Evolutionary conservation across 805 yeast species (phyloP).

Genomic region (Tetrapisispora phaffii): DNA sequence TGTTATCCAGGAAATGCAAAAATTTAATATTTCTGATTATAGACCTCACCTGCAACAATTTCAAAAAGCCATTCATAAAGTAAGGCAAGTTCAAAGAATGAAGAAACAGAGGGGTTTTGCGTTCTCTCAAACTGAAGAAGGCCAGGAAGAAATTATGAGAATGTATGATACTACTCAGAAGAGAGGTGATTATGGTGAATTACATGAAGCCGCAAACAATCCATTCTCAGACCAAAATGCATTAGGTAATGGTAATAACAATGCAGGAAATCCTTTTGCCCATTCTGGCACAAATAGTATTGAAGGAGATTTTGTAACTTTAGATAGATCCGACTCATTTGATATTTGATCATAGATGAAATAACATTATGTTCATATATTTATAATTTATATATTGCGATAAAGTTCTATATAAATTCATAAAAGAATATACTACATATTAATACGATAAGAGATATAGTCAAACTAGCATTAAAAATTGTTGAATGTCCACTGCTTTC

Average conservation of each 20-base stretch:
- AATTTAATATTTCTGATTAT: constrained; percentile 84
- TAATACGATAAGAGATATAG: background rate
- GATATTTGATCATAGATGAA: background rate
- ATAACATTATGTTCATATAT: too few relatives aligned
- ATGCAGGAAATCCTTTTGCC: constrained; percentile 11
- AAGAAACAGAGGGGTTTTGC: constrained; percentile 98
- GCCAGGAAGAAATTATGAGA: constrained; percentile 78
- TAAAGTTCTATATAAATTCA: background rate
- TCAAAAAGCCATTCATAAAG: constrained; percentile 93
- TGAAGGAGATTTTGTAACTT: background rate
- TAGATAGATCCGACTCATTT: constrained; percentile 2
- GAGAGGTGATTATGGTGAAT: constrained; percentile 64
- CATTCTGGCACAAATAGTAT: constrained; percentile 1
- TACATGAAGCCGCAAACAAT: constrained; percentile 34
- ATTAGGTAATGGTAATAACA: background rate
- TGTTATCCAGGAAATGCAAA: constrained; percentile 92
- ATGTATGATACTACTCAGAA: constrained; percentile 90
- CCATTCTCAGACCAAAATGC: constrained; percentile 20
- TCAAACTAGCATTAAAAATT: background rate
- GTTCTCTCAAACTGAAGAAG: constrained; percentile 86
- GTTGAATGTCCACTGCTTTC: background rate
- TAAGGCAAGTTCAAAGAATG: constrained; percentile 96
- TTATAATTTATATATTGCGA: background rate
- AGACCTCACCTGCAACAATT: constrained; percentile 95
- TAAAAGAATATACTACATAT: background rate